Base-by-base conservation (phyloP, 2,329 filamentous ascomycete species). In the Alternaria metachromatica region DNA sequence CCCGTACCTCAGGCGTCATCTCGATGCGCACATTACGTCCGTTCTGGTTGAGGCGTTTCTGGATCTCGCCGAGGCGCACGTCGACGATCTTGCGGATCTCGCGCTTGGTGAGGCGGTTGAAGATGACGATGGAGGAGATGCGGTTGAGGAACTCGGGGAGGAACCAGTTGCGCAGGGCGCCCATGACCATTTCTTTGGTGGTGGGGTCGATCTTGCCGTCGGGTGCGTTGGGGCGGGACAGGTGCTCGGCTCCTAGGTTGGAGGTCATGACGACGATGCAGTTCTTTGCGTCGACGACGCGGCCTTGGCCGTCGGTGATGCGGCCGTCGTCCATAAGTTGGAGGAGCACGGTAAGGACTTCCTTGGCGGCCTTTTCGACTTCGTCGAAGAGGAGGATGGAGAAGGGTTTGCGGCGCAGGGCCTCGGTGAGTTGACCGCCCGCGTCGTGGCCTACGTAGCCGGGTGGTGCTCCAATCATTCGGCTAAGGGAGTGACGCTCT, bases 251-350 rank as follows among this genome's bases (percentile, higher is more conserved):
- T 69, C 96, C 96, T 65, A 99, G 82, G 84, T 99, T 99, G 75
- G 94, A 97, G 0, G 96, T 99, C 94, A 99, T 97, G 82, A 99
- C 96, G 46, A 99, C 95, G 72, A 99, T 98, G 80, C 95, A 98
- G 86, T 99, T 99, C 83, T 91, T 93, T 64, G 95, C 96, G 75
- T 99, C 96, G 59, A 99, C 90, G 54, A 97, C 87, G 79, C 96
- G 90, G 78, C 96, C 96, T 87, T 98, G 96, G 51, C 96, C 96
- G 77, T 99, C 96, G 13, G 96, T 99, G 81, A 99, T 98, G 75
- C 96, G 94, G 28, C 96, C 96, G 76, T 99, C 96, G 76, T 99
- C 96, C 94, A 99, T 98, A 76, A 99, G 93, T 81, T 99, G 96
- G n/a, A 99, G 88, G 41, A 99, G 89, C 15, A 99, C 96, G 1